Evolutionary conservation across 192 early-diverging fungal genomes (phyloP), one percentile per base, ranked within the genome.

Genomic region (Mortierella claussenii): DNA sequence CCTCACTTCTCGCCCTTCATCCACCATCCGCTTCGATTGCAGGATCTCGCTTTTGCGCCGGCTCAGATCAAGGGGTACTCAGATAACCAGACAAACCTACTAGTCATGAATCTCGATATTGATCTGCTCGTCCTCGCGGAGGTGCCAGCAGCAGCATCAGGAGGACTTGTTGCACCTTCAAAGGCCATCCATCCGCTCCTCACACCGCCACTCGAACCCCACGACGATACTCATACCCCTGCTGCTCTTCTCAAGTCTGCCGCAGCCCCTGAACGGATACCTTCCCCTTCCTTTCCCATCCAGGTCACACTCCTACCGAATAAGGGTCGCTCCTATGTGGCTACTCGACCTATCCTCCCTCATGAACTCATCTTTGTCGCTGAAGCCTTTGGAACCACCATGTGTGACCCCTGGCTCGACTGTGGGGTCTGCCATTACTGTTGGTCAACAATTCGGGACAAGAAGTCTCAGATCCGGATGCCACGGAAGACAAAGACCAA

Each of bases 371-470:
- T 75, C 27, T 66, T 75, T 55, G 52, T 75, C 10, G 71, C 71
- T 1, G 64, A 75, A 30, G 48, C 71, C 0, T 66, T 51, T 49
- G 71, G 71, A 10, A 75, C 71, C 2, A 75, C 71, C 18, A 60
- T 75, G 57, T 75, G 71, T 20, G 71, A 75, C 40, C 63, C 62
- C 1, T 75, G 71, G 71, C 57, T 75, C 2, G 63, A 75, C 45
- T 75, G 63, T 49, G 71, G 71, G 32, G 56, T 75, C 20, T 75
- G 71, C 28, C 64, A 75, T 40, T 65, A 75, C 34, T 75, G 71
- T 13, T 75, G 71, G 71, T 27, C 27, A 4, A 27, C 33, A 5
- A 75, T 66, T 52, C 57, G 7, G 17, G 26, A 75, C 34, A 60
- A 40, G 43, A 66, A 54, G 15, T n/a, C 62, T 0, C 64, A 60